These are phyloP conservation scores for Bryoglossum gracile DNA, from an alignment of 495 filamentous ascomycete species.

Conservation along the genomic window DNA sequence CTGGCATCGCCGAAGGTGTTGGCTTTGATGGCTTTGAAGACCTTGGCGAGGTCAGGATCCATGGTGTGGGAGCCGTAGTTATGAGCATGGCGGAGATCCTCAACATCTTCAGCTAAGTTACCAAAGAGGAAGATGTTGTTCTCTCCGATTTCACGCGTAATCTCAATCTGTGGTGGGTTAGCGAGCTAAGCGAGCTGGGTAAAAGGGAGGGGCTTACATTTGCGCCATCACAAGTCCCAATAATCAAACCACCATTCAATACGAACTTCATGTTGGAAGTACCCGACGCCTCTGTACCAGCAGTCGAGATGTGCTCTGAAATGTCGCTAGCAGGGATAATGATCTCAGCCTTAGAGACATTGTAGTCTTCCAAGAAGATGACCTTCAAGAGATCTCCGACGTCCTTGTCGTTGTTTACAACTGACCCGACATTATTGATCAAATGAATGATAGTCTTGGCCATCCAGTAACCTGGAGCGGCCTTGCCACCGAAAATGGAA, in stretches of 20 bases:
- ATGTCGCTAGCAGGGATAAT: conserved; percentile 92
- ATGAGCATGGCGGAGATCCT: conserved; percentile 89
- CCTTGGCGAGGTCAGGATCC: conserved; percentile 64
- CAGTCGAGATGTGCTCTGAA: conserved; percentile 97
- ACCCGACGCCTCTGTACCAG: conserved; percentile 73
- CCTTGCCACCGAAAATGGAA: conserved; percentile 96
- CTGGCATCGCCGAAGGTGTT: conserved; percentile 69
- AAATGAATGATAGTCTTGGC: conserved; percentile 97
- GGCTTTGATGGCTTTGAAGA: conserved; percentile 74
- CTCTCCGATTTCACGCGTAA: conserved; percentile 93
- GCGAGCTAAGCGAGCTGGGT: background rate
- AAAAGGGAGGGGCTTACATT: conserved; percentile 58
- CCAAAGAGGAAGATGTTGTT: conserved; percentile 98
- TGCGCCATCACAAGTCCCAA: conserved; percentile 95
- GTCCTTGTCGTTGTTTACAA: conserved; percentile 87
- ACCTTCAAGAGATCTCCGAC: conserved; percentile 94
- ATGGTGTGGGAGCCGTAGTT: conserved; percentile 71
- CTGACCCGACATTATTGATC: conserved; percentile 83
- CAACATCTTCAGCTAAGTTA: conserved; percentile 92
- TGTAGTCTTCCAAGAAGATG: conserved; percentile 96
- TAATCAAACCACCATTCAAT: conserved; percentile 91
- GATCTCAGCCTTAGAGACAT: conserved; percentile 97
- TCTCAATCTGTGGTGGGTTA: conserved; percentile 65
- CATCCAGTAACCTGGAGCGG: conserved; percentile 99
- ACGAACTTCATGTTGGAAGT: conserved; percentile 98